Evolutionary conservation across 768 basidiomycete species (phyloP).

Genomic region (Kwoniella bestiolae): DNA sequence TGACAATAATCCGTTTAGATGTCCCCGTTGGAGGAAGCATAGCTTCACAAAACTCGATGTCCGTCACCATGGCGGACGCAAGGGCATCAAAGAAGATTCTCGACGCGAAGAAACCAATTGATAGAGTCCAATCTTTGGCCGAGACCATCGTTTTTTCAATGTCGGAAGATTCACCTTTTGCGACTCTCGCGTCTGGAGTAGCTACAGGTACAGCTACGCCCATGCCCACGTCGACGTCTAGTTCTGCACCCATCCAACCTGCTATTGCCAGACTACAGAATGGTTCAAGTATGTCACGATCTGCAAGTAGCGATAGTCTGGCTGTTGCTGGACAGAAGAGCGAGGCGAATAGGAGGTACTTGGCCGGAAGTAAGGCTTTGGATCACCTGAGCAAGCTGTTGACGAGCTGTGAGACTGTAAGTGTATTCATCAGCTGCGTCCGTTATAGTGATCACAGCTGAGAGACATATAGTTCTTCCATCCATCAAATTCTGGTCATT

Average conservation of each 20-base stretch:
- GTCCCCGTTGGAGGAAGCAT: conserved; percentile 57
- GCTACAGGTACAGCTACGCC: conserved; percentile 62
- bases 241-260: conserved; percentile 33
- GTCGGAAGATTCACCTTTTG: conserved; percentile 69
- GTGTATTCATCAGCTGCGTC: background rate
- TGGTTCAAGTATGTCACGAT: conserved; percentile 61
- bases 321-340: conserved; percentile 50
- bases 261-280: conserved; percentile 56
- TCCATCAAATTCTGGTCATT: conserved; percentile 81
- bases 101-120: conserved; percentile 61
- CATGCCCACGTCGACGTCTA: conserved; percentile 55
- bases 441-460: background rate
- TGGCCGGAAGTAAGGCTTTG: conserved; percentile 82
- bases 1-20: conserved; percentile 30
- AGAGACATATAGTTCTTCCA: conserved; percentile 69
- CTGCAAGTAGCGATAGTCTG: conserved; percentile 56
- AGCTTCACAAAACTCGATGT: conserved; percentile 50
- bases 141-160: conserved; percentile 88
- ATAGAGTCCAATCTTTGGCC: conserved; percentile 69
- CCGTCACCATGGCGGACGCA: conserved; percentile 63
- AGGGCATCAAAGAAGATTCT: conserved; percentile 75
- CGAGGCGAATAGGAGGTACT: conserved; percentile 63
- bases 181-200: conserved; percentile 64
- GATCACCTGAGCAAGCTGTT: conserved; percentile 84
- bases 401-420: conserved; percentile 74